Conservation (phyloP, 1,139 yeast species). For the Taphrina pruni region DNA sequence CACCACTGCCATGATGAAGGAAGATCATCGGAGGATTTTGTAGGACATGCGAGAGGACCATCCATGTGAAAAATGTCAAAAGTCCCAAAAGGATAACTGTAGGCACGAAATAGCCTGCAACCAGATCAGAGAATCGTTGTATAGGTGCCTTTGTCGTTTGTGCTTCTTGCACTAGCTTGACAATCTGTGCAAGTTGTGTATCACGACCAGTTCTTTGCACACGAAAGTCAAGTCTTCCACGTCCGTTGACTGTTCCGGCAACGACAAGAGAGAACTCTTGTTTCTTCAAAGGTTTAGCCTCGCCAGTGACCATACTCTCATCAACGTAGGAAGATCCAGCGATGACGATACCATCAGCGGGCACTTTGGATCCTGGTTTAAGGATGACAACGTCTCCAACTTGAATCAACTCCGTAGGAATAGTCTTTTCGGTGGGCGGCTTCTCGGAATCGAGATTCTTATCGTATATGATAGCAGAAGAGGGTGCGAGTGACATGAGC, state of each 20-base stretch:
- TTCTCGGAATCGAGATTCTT: slow-evolving; percentile 48
- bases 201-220: slow-evolving; percentile 77
- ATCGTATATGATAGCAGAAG: slow-evolving; percentile 69
- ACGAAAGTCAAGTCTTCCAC: slow-evolving; percentile 70
- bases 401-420: slow-evolving; percentile 79
- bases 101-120: slow-evolving; percentile 89
- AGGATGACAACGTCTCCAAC: slow-evolving; percentile 75
- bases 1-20: slow-evolving; percentile 55
- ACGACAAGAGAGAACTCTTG: slow-evolving; percentile 66
- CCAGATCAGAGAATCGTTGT: slow-evolving; percentile 81
- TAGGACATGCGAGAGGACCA: slow-evolving; percentile 55
- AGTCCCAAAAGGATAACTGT: slow-evolving; percentile 66
- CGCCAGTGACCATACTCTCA: slow-evolving; percentile 91
- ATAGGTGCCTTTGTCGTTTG: slow-evolving; percentile 89
- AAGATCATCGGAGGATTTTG: slow-evolving; percentile 63
- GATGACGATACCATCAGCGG: slow-evolving; percentile 85
- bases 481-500: slow-evolving; percentile 79
- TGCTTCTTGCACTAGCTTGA: slow-evolving; percentile 83
- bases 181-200: slow-evolving; percentile 86
- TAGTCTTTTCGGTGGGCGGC: slow-evolving; percentile 49
- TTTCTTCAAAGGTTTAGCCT: slow-evolving; percentile 75
- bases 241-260: slow-evolving; percentile 91
- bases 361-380: slow-evolving; percentile 84
- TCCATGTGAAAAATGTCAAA: slow-evolving; percentile 75
- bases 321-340: slow-evolving; percentile 82